Conservation (phyloP, 2,329 filamentous ascomycete species). For the Basipetospora chlamydospora region DNA sequence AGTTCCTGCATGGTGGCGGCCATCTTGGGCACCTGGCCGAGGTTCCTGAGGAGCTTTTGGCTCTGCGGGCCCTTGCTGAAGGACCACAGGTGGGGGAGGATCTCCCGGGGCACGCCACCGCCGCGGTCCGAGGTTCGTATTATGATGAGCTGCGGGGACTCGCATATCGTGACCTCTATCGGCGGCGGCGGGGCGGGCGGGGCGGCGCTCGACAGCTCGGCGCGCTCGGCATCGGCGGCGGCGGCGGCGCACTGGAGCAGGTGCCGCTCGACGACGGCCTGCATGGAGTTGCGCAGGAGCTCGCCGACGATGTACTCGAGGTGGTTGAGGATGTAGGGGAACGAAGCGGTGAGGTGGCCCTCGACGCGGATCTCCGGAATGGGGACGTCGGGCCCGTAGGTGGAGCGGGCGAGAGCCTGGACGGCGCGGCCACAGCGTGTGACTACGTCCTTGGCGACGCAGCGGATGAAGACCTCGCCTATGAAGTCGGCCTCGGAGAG, state of each 20-base stretch:
- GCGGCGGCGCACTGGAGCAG: slow-evolving; percentile 22
- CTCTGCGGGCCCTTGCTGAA: slow-evolving; percentile 86
- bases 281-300: slow-evolving; percentile 84
- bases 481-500: slow-evolving; percentile 69
- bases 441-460: slow-evolving; percentile 80
- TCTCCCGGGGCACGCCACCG: slow-evolving; percentile 74
- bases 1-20: slow-evolving; percentile 88
- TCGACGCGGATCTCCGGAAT: slow-evolving; percentile 72
- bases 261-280: slow-evolving; percentile 72
- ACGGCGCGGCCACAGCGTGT: slow-evolving; percentile 67
- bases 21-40: slow-evolving; percentile 76
- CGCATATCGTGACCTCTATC: slow-evolving; percentile 88
- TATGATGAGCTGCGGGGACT: slow-evolving; percentile 87
- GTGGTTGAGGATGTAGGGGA: slow-evolving; percentile 92
- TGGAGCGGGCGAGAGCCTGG: slow-evolving; percentile 56
- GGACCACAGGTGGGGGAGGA: slow-evolving; percentile 85
- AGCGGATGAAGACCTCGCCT: slow-evolving; percentile 88
- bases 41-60: slow-evolving; percentile 64
- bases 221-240: slow-evolving; percentile 10
- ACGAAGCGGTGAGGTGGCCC: slow-evolving; percentile 78
- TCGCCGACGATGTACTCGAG: slow-evolving; percentile 96
- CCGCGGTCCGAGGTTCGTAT: slow-evolving; percentile 92
- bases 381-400: slow-evolving; percentile 54
- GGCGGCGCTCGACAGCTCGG: slow-evolving; percentile 10
- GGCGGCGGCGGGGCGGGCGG: slow-evolving; percentile 46